Conservation (phyloP, 2,329 filamentous ascomycete species). For the Ophiostoma australiae region DNA sequence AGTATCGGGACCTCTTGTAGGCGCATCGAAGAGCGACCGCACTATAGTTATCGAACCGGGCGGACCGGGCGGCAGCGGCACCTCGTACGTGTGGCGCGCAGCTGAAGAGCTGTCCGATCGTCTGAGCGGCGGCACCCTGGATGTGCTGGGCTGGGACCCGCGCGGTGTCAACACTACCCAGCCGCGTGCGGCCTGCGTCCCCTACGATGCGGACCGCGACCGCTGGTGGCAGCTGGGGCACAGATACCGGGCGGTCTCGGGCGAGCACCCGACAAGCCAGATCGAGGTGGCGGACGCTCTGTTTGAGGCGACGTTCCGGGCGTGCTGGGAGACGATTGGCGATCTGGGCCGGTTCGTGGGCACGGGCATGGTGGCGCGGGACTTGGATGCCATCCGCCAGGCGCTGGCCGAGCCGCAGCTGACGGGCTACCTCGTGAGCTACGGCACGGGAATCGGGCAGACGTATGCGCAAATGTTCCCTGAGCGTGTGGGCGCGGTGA, state of each 20-base stretch:
- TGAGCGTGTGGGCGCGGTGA: conserved; percentile 43
- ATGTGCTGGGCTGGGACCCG: conserved; percentile 53
- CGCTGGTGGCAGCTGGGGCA: conserved; percentile 41
- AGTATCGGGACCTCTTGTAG: conserved; percentile 37
- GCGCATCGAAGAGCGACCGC: not conserved
- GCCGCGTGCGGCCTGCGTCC: conserved; percentile 45
- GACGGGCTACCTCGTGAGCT: conserved; percentile 48
- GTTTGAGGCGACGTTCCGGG: conserved; percentile 42
- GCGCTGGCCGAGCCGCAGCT: conserved; percentile 44
- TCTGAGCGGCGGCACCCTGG: conserved; percentile 41
- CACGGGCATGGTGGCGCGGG: conserved; percentile 45
- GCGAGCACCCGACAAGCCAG: conserved; percentile 34
- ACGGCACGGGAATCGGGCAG: conserved; percentile 50
- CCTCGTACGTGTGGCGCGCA: not conserved
- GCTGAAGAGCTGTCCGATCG: conserved; percentile 29
- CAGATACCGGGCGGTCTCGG: conserved; percentile 39
- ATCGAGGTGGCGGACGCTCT: conserved; percentile 44
- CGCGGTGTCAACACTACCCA: conserved; percentile 47
- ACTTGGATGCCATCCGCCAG: conserved; percentile 46
- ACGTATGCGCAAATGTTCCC: conserved; percentile 50
- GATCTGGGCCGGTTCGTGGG: conserved; percentile 45
- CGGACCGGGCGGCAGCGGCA: not conserved
- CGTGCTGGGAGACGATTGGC: conserved; percentile 42
- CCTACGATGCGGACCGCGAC: conserved; percentile 43
- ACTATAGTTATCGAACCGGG: not conserved